These are phyloP conservation scores for Cercospora sp. DNA, from an alignment of 2,329 filamentous ascomycete genomes.

Conservation along the genomic window DNA sequence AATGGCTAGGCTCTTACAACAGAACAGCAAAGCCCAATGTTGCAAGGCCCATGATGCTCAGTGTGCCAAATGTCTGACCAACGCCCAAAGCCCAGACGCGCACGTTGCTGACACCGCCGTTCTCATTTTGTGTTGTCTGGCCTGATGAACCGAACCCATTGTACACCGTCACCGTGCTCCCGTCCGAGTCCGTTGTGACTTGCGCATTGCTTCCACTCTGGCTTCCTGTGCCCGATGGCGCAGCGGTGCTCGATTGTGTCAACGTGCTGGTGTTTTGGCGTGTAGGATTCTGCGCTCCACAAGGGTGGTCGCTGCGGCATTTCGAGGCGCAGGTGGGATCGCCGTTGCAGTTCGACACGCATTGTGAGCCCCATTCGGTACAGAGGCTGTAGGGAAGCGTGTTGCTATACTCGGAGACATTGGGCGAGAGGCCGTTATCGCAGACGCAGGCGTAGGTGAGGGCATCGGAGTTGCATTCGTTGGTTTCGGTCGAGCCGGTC, in stretches of 20 bases:
- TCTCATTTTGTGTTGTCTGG: constrained; percentile 31
- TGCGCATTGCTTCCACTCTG: constrained; percentile 37
- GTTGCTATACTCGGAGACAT: constrained; percentile 73
- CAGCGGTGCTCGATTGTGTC: constrained; percentile 43
- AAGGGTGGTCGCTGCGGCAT: constrained; percentile 68
- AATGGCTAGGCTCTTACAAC: constrained; percentile 25
- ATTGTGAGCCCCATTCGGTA: constrained; percentile 67
- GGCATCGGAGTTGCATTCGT: constrained; percentile 66
- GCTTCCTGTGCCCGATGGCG: constrained; percentile 31
- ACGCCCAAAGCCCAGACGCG: constrained; percentile 51
- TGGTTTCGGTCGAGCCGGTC: constrained; percentile 52
- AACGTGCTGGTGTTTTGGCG: constrained; percentile 58
- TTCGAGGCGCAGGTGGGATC: constrained; percentile 59
- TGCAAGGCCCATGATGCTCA: constrained; percentile 55
- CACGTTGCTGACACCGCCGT: constrained; percentile 16
- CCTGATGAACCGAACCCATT: constrained; percentile 45
- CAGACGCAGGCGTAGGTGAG: constrained; percentile 74
- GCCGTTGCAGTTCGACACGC: constrained; percentile 54
- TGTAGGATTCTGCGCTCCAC: constrained; percentile 67
- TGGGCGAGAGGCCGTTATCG: constrained; percentile 64
- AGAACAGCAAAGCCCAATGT: constrained; percentile 58
- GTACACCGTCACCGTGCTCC: constrained; percentile 42
- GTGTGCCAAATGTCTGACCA: constrained; percentile 58
- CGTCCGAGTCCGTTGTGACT: constrained; percentile 37
- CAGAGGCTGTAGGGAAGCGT: constrained; percentile 79